A percentile compares a stretch with the other conserved stretches of the same genome.
Conservation (phyloP, 2,329 filamentous ascomycete species). For the Aureobasidium subglaciale region DNA sequence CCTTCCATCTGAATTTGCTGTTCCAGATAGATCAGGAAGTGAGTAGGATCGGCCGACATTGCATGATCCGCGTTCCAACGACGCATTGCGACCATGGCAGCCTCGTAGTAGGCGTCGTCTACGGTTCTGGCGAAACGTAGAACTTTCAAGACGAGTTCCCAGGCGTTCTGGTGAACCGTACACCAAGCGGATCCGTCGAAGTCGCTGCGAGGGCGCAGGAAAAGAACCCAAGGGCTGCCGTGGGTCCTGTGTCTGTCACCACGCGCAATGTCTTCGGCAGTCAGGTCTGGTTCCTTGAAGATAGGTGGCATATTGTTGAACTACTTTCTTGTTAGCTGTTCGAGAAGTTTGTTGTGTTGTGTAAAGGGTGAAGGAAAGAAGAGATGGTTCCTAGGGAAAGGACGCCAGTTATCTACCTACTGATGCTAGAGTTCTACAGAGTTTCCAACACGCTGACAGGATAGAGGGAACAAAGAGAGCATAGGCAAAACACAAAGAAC, state of each 20-base stretch:
- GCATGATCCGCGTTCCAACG: too few species aligned
- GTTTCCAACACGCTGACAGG: background rate
- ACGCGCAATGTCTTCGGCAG: background rate
- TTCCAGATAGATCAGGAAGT: too few species aligned
- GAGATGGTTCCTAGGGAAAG: background rate
- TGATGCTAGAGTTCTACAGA: background rate
- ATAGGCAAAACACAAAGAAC: background rate
- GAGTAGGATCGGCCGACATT: too few species aligned
- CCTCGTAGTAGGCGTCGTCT: too few species aligned
- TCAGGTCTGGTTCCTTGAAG: background rate
- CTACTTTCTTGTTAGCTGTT: background rate
- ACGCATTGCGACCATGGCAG: too few species aligned
- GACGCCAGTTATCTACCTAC: background rate
- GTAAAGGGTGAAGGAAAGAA: background rate
- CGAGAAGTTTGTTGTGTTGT: background rate
- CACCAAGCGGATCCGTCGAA: too few species aligned
- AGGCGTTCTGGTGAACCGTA: too few species aligned
- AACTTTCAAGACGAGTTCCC: too few species aligned
- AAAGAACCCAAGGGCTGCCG: background rate
- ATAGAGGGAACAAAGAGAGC: background rate
- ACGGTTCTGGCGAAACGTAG: too few species aligned
- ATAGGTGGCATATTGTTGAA: background rate
- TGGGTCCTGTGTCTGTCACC: too few species aligned
- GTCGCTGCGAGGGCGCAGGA: background rate
- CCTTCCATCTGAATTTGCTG: too few species aligned